Conservation (phyloP, 2,329 filamentous ascomycete genomes). For the Rhynchosporium agropyri region DNA sequence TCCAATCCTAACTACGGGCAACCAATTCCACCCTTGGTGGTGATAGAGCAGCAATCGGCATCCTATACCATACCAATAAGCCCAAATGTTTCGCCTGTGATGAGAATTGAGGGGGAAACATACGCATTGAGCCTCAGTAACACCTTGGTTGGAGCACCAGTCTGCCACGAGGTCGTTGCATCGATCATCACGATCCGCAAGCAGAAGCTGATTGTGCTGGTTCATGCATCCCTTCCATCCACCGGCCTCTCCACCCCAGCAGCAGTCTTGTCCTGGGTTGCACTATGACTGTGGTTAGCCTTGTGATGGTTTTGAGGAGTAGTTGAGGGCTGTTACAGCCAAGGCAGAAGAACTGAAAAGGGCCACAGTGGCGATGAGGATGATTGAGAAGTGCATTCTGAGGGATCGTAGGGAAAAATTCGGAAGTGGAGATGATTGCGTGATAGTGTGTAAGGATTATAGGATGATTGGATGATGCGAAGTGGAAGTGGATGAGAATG, state of each 20-base stretch:
- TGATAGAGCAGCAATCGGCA: background rate
- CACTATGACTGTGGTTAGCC: background rate
- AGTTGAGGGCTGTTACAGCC: background rate
- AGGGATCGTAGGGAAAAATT: background rate
- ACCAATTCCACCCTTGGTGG: background rate
- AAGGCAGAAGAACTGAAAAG: background rate
- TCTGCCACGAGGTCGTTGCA: background rate
- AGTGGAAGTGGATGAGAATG: background rate
- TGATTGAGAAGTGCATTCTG: background rate
- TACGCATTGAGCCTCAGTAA: slow-evolving; percentile 3
- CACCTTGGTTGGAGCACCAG: slow-evolving; percentile 4
- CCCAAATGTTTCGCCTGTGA: background rate
- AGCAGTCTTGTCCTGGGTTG: slow-evolving; percentile 2
- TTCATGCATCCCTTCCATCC: background rate
- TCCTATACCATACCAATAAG: background rate
- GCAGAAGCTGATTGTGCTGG: background rate
- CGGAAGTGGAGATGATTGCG: background rate
- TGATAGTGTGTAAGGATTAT: too few species aligned
- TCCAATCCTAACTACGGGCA: background rate
- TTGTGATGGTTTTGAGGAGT: background rate
- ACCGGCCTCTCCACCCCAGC: background rate
- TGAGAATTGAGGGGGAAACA: background rate
- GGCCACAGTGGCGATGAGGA: background rate
- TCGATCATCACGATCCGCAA: background rate
- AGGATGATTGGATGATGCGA: too few species aligned